Evolutionary conservation across 139 green algal species (phyloP).

Genomic region (Coelastrella sp.): DNA sequence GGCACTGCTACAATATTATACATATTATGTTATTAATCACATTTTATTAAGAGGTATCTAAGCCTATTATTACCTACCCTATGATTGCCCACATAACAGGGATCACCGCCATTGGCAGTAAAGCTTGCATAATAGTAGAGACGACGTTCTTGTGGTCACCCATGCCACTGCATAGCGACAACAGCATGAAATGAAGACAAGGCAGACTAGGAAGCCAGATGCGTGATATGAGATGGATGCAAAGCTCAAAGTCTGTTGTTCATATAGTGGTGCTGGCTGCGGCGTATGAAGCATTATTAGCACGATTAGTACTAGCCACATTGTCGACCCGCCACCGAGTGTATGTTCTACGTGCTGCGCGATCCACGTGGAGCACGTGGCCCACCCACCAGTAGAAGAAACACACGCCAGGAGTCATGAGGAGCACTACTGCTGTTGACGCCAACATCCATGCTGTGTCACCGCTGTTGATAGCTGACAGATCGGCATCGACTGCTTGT

Average conservation of each 20-base stretch:
- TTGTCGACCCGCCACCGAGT: neutral
- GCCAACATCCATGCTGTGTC: conserved; percentile 34
- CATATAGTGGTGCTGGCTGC: neutral
- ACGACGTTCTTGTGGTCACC: conserved; percentile 41
- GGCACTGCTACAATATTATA: too few relatives aligned
- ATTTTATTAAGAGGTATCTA: neutral
- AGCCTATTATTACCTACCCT: neutral
- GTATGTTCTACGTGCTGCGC: too few relatives aligned
- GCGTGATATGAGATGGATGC: neutral
- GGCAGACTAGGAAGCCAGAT: too few relatives aligned
- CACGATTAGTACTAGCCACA: neutral
- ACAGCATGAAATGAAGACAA: neutral
- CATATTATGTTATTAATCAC: too few relatives aligned
- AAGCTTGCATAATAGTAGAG: conserved; percentile 32
- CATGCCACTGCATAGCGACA: neutral
- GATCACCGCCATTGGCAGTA: conserved; percentile 30
- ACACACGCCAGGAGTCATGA: conserved; percentile 39
- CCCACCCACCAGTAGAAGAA: conserved; percentile 22
- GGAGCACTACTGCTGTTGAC: conserved; percentile 15
- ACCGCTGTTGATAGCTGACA: conserved; percentile 17
- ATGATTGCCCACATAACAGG: conserved; percentile 23
- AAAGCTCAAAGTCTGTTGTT: neutral
- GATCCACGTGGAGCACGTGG: neutral
- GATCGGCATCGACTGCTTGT: neutral
- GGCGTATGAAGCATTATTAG: neutral